Evolutionary conservation across 352 stramenopile genomes (phyloP).

Genomic region (Pythium brassicae): DNA sequence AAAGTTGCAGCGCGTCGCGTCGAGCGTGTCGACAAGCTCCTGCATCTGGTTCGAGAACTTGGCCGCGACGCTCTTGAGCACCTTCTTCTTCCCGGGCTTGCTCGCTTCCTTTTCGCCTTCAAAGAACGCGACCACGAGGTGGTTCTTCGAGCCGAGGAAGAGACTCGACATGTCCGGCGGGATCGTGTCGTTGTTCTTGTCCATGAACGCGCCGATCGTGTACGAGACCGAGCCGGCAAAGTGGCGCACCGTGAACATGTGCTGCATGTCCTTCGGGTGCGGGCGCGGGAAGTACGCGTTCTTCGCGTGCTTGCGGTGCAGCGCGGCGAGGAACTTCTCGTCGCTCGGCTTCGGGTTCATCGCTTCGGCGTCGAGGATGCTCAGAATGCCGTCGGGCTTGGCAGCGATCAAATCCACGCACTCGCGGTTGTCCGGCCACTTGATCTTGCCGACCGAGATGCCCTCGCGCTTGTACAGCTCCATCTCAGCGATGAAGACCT

Average conservation of each 20-base stretch:
- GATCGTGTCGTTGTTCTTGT: constrained; percentile 92
- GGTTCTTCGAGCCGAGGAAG: constrained; percentile 68
- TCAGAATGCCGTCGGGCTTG: constrained; percentile 78
- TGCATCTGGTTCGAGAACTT: constrained; percentile 82
- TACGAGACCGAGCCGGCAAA: constrained; percentile 89
- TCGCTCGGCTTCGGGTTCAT: constrained; percentile 89
- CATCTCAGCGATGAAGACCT: constrained; percentile 89
- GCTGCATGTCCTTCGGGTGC: constrained; percentile 87
- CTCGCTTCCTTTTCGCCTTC: constrained; percentile 43
- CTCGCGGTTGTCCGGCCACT: constrained; percentile 90
- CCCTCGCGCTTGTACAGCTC: constrained; percentile 89
- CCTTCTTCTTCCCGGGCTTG: constrained; percentile 70
- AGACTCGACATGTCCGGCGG: constrained; percentile 80
- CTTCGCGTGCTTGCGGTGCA: constrained; percentile 84
- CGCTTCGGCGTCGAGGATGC: constrained; percentile 82
- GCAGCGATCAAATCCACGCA: constrained; percentile 87
- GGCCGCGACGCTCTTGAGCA: constrained; percentile 58
- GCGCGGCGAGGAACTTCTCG: constrained; percentile 75
- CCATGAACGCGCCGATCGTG: constrained; percentile 86
- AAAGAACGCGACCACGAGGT: constrained; percentile 64
- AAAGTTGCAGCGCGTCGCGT: constrained; percentile 85
- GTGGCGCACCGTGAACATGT: constrained; percentile 88
- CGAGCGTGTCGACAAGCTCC: constrained; percentile 72
- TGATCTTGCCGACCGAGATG: constrained; percentile 86
- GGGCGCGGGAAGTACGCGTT: constrained; percentile 83